These are phyloP conservation scores for Papilionanthe hybrid DNA, from an alignment of 116 monocot species.

Conservation along the genomic window DNA sequence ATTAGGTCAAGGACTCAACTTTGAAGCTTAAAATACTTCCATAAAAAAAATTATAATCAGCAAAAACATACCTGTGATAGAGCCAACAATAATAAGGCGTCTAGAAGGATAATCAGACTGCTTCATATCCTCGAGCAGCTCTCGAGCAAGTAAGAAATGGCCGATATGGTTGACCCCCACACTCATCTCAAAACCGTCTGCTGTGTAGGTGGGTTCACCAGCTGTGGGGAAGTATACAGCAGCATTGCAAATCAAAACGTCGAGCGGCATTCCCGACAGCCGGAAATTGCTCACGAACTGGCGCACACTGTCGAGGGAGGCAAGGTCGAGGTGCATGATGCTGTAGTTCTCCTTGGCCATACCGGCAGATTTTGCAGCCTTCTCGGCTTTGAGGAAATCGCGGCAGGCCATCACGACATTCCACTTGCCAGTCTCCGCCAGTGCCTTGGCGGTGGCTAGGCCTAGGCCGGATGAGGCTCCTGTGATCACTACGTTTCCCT, in stretches of 20 bases:
- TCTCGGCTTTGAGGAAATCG: conserved; percentile 92
- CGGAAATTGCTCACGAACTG: conserved; percentile 69
- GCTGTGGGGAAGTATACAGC: conserved; percentile 89
- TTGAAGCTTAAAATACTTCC: too few relatives aligned
- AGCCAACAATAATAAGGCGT: conserved; percentile 94
- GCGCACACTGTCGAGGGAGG: conserved; percentile 88
- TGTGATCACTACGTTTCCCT: conserved; percentile 75
- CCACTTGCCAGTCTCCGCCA: conserved; percentile 89
- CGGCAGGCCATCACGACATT: conserved; percentile 93
- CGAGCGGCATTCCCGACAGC: conserved; percentile 45
- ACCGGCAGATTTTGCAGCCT: conserved; percentile 73
- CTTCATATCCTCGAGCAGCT: conserved; percentile 64
- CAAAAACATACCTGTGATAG: conserved; percentile 64
- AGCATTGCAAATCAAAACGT: conserved; percentile 89
- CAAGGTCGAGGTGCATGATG: conserved; percentile 92
- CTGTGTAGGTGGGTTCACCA: conserved; percentile 70
- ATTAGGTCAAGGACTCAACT: too few relatives aligned
- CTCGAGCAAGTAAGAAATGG: conserved; percentile 77
- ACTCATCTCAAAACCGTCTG: conserved; percentile 95
- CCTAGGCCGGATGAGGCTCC: conserved; percentile 96
- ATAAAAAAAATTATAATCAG: too few relatives aligned
- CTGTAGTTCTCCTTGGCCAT: conserved; percentile 85
- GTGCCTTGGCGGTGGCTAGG: conserved; percentile 80
- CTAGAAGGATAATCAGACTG: conserved; percentile 73
- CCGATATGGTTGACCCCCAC: conserved; percentile 95